phyloP scores from a whole-genome alignment of 768 basidiomycete species.

The Naganishia vaughanmartiniae region DNA sequence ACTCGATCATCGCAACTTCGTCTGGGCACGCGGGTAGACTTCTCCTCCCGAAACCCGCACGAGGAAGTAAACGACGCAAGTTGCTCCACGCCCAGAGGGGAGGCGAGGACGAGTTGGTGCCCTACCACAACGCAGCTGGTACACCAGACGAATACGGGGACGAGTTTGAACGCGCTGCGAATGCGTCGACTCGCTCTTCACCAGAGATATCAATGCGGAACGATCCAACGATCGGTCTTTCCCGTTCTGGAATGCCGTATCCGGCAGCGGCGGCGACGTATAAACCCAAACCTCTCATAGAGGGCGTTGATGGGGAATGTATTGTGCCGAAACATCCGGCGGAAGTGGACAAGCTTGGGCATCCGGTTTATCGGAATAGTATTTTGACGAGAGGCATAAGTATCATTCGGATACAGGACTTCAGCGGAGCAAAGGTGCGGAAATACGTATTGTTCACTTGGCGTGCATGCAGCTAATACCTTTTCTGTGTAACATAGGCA shows the following conservation, averaged over 20 bases:
- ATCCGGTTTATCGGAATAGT: conserved; percentile 23
- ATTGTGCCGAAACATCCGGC: conserved; percentile 16
- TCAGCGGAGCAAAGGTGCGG: conserved; percentile 11
- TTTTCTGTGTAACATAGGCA: background rate
- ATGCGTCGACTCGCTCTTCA: conserved; percentile 7
- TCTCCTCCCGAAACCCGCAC: conserved; percentile 8
- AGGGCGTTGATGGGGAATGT: conserved; percentile 3
- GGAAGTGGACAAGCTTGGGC: conserved; percentile 5
- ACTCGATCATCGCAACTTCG: background rate
- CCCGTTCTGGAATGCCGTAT: background rate
- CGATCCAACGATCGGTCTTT: conserved; percentile 9
- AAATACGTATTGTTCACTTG: background rate
- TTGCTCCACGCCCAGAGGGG: background rate
- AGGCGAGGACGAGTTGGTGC: background rate
- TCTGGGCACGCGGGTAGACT: background rate
- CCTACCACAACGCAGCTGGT: background rate
- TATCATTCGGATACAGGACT: conserved; percentile 17
- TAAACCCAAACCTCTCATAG: conserved; percentile 8
- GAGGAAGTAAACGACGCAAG: background rate
- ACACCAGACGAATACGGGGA: conserved; percentile 8
- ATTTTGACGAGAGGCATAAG: conserved; percentile 10
- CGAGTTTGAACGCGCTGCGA: background rate
- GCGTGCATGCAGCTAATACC: background rate
- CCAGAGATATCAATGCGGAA: conserved; percentile 12
- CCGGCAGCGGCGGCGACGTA: background rate